phyloP scores from a whole-genome alignment of 2,329 filamentous ascomycete genomes.

The Epichloe baconii region DNA sequence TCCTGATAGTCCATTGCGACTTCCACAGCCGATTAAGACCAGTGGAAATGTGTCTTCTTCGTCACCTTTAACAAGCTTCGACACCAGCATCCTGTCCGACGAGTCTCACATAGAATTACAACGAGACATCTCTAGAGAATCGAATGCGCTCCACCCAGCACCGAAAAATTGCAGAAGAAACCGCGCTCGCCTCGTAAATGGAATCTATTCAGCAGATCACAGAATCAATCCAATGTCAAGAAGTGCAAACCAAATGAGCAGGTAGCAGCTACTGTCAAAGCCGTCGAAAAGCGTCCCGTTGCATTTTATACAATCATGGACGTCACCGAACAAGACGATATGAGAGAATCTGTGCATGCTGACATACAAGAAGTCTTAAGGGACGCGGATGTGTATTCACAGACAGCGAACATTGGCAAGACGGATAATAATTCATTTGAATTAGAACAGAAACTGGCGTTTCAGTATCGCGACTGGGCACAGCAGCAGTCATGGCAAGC shows the following conservation, averaged over 20 bases:
- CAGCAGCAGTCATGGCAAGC: not conserved
- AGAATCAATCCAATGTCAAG: slow-evolving; percentile 28
- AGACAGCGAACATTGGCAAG: slow-evolving; percentile 8
- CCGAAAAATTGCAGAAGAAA: slow-evolving; percentile 45
- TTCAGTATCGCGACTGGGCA: not conserved
- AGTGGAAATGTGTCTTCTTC: slow-evolving; percentile 30
- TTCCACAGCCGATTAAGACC: slow-evolving; percentile 42
- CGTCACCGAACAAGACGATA: slow-evolving; percentile 40
- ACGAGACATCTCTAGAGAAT: slow-evolving; percentile 20
- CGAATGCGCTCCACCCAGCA: slow-evolving; percentile 14
- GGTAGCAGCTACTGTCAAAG: slow-evolving; percentile 35
- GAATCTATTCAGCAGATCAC: slow-evolving; percentile 49
- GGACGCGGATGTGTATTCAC: slow-evolving; percentile 29
- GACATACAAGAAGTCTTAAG: slow-evolving; percentile 33
- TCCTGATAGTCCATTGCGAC: slow-evolving; percentile 29
- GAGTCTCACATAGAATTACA: slow-evolving; percentile 36
- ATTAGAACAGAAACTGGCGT: not conserved
- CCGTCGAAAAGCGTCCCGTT: slow-evolving; percentile 36
- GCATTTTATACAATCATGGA: slow-evolving; percentile 52
- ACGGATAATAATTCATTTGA: not conserved
- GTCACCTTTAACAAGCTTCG: slow-evolving; percentile 39
- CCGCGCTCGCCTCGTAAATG: slow-evolving; percentile 45
- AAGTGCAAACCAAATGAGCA: slow-evolving; percentile 23
- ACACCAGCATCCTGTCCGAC: slow-evolving; percentile 44
- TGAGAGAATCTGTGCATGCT: slow-evolving; percentile 31